A percentile compares a stretch with the other conserved stretches of the same genome.
phyloP scores from a whole-genome alignment of 176 grass and related monocot genomes.

The Triticum timopheevii region DNA sequence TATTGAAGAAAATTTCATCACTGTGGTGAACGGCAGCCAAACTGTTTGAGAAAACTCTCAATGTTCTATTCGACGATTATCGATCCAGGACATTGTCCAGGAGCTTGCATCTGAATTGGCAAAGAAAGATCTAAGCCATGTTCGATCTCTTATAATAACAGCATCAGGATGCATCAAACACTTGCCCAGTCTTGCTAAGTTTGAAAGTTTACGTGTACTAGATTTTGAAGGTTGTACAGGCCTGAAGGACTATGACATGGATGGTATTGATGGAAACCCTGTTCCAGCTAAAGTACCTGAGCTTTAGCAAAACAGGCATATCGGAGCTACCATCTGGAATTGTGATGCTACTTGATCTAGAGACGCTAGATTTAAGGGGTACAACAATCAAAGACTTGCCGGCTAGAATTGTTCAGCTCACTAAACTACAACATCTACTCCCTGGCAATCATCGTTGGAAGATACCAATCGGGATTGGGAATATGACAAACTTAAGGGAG shows the following conservation, averaged over 20 bases:
- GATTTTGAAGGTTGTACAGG: neutral
- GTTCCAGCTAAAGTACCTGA: neutral
- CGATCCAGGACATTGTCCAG: too few relatives aligned
- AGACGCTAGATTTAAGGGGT: neutral
- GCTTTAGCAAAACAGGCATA: rapidly evolving
- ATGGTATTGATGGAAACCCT: neutral
- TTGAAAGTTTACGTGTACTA: neutral
- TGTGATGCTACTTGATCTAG: neutral
- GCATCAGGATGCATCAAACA: too few relatives aligned
- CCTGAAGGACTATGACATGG: neutral
- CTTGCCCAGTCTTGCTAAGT: neutral
- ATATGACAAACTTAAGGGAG: neutral
- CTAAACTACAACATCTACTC: neutral
- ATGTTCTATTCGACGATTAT: too few relatives aligned
- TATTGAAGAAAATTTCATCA: too few relatives aligned
- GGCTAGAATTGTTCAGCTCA: neutral
- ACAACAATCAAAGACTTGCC: neutral
- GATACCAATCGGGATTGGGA: neutral
- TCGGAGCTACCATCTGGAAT: neutral
- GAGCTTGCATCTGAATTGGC: too few relatives aligned
- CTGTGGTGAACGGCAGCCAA: too few relatives aligned
- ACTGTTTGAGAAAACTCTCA: too few relatives aligned
- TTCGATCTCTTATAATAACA: too few relatives aligned
- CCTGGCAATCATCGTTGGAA: too few relatives aligned
- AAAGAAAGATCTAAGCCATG: too few relatives aligned